Evolutionary conservation across 257 asterid species (phyloP), one percentile per base, ranked within the genome.

Genomic region (Ligustrum vulgare): DNA sequence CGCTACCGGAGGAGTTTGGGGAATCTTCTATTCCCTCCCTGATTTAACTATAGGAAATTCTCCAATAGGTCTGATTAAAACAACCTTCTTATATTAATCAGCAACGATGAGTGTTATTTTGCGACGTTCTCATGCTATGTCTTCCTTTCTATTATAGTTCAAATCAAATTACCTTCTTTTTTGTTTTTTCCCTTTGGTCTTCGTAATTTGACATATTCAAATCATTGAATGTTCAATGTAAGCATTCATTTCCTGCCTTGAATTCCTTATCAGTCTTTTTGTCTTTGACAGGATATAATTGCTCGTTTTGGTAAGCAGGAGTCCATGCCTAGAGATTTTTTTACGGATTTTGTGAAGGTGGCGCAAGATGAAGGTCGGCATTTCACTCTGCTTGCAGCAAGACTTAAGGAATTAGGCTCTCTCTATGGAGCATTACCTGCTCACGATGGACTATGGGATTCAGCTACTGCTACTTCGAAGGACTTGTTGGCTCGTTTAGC

Each of bases 361-460:
- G 98, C 98, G 18, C 98, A 94, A 86, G 98, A 94, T 66, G 98
- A 94, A 86, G 97, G 98, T 56, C 91, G 93, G 36, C 98, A 94
- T 86, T 94, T 94, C 83, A 83, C 89, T 73, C 87, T 94, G 71
- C 97, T 94, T 45, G 93, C 96, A 35, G 85, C 84, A 49, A 85
- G 98, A 34, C 92, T 94, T 8, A 62, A 86, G 83, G 97, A 94
- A 69, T 86, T 94, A 22, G 98, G 95, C 62, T 94, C 98, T 58
- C 88, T 83, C 86, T 94, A 94, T 71, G 98, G 98, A 79, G 98
- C 97, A 31, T 84, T 94, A 35, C 91, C 98, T 35, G 98, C 97
- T 75, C 98, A 94, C 73, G 98, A 94, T 75, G 98, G 98, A 67
- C 93, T 94, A 64, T 94, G 98, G 98, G 98, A 92, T 82, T 94